Evolutionary conservation across 1,139 yeast genomes (phyloP).

Genomic region (Nematodospora anomalae): DNA sequence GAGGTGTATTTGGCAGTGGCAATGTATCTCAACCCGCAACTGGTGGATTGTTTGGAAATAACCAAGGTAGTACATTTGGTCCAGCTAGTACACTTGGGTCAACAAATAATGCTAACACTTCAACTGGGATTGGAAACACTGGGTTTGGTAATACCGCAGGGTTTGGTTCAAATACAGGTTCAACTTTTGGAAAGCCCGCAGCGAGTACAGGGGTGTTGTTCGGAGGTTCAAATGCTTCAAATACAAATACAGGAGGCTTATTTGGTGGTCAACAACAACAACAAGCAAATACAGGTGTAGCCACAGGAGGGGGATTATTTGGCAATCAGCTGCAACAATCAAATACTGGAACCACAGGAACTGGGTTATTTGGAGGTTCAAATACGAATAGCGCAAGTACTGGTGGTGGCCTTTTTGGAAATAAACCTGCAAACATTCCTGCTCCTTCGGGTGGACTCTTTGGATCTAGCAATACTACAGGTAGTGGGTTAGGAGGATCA

Average conservation of each 20-base stretch:
- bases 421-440: conserved; percentile 7
- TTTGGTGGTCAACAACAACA: conserved; percentile 17
- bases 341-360: conserved; percentile 13
- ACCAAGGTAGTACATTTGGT: not conserved
- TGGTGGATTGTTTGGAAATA: conserved; percentile 18
- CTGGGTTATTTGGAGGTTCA: conserved; percentile 28
- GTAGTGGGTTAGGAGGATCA: conserved; percentile 16
- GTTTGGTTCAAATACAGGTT: conserved; percentile 3
- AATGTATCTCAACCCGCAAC: conserved; percentile 3
- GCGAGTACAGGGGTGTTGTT: conserved; percentile 16
- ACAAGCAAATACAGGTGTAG: conserved; percentile 14
- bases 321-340: conserved; percentile 17
- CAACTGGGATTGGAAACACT: conserved; percentile 5
- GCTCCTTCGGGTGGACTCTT: conserved; percentile 24
- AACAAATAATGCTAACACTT: not conserved
- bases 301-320: conserved; percentile 24
- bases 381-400: conserved; percentile 6
- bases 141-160: conserved; percentile 1
- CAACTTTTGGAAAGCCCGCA: conserved; percentile 10
- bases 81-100: not conserved
- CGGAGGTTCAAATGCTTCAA: conserved; percentile 14
- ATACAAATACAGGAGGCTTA: conserved; percentile 16
- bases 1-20: no score
- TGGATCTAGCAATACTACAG: conserved; percentile 11
- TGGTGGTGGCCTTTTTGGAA: conserved; percentile 13